Conservation (phyloP, 805 yeast species). For the Candida andamanensis region DNA sequence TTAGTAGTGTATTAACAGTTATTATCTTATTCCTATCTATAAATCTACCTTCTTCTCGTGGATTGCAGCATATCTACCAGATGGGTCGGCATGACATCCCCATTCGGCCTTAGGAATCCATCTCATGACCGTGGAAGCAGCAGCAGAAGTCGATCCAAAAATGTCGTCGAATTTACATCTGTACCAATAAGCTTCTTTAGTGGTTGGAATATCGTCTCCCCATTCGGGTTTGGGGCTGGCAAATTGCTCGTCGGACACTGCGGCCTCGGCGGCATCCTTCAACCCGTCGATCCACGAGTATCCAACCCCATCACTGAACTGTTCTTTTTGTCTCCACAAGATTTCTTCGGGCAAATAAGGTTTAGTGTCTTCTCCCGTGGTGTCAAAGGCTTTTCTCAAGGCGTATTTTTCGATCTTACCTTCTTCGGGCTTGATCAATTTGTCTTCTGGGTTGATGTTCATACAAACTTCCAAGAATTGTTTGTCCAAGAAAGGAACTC, state of each 20-base stretch:
- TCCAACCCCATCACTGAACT: slow-evolving; percentile 99
- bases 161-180: slow-evolving; percentile 92
- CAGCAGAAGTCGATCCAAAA: slow-evolving; percentile 67
- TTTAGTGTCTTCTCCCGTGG: slow-evolving; percentile 64
- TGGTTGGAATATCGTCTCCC: slow-evolving; percentile 92
- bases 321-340: slow-evolving; percentile 99
- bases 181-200: slow-evolving; percentile 99
- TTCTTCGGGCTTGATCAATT: slow-evolving; percentile 65
- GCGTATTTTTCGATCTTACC: slow-evolving; percentile 92
- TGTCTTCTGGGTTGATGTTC: slow-evolving; percentile 93
- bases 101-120: slow-evolving; percentile 99
- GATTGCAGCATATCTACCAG: slow-evolving; percentile 92
- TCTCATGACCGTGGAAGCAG: slow-evolving; percentile 96
- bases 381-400: slow-evolving; percentile 96
- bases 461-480: slow-evolving; percentile 85
- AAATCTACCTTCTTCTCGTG: slow-evolving; percentile 60
- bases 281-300: slow-evolving; percentile 98
- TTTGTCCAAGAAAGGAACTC: slow-evolving; percentile 98
- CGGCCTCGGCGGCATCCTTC: slow-evolving; percentile 89
- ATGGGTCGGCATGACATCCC: slow-evolving; percentile 99
- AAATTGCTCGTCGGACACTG: slow-evolving; percentile 84
- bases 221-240: slow-evolving; percentile 90
- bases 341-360: slow-evolving; percentile 96
- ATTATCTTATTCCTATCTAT: too few relatives aligned
- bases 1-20: too few relatives aligned